Evolutionary conservation across 2,329 filamentous ascomycete genomes (phyloP).

Genomic region (Hirsutella minnesotensis): DNA sequence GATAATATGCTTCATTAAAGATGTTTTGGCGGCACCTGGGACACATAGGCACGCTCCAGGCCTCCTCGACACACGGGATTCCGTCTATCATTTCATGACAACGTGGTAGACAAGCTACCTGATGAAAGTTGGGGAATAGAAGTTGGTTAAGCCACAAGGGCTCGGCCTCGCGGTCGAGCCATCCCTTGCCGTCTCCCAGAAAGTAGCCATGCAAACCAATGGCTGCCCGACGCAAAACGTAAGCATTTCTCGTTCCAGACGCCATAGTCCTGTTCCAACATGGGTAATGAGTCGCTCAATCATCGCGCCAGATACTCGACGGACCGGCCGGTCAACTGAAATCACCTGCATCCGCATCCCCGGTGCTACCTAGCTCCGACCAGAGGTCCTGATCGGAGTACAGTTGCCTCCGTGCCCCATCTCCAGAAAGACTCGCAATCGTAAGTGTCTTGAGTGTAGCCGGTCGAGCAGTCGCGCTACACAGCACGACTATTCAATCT

Average conservation of each 20-base stretch:
- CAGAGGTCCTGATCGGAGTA: too few relatives aligned
- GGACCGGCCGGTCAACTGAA: background rate
- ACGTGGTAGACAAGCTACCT: background rate
- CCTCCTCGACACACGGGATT: background rate
- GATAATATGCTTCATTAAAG: too few relatives aligned
- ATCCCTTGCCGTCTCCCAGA: background rate
- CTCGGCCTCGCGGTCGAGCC: slow-evolving; percentile 1
- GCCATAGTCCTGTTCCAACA: slow-evolving; percentile 9
- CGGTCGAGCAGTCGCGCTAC: too few relatives aligned
- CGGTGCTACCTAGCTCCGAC: too few relatives aligned
- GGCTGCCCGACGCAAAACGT: slow-evolving; percentile 6
- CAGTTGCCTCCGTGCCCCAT: too few relatives aligned
- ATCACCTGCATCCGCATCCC: too few relatives aligned
- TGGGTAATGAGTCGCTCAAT: background rate
- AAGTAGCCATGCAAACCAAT: background rate
- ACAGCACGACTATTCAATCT: too few relatives aligned
- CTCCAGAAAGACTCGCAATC: too few relatives aligned
- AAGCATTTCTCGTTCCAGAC: slow-evolving; percentile 17
- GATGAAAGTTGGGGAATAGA: slow-evolving; percentile 1
- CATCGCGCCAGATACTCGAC: background rate
- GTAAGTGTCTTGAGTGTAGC: too few relatives aligned
- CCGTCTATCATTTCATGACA: background rate
- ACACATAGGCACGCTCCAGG: too few relatives aligned
- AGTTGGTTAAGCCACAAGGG: slow-evolving; percentile 1
- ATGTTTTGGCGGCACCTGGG: too few relatives aligned